Percentiles rank a stretch among this genome's conserved stretches.
phyloP scores from a whole-genome alignment of 2,329 filamentous ascomycete genomes.

The Pyrenophora seminiperda region DNA sequence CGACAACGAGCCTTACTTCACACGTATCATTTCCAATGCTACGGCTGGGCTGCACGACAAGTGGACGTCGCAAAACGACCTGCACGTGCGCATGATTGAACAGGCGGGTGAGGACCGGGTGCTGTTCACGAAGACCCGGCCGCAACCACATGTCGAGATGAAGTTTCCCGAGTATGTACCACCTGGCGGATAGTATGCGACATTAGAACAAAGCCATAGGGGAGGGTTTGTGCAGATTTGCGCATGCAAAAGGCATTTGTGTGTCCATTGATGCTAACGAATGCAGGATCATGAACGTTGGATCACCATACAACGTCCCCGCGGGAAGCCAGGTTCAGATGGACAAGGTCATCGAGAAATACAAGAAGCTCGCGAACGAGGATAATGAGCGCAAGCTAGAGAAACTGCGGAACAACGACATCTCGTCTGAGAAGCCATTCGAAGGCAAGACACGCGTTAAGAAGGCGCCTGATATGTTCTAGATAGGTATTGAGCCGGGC shows the following conservation, averaged over 20 bases:
- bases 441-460: conserved; percentile 26
- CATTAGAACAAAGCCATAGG: background rate
- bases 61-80: conserved; percentile 62
- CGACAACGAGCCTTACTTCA: conserved; percentile 50
- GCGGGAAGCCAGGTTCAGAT: conserved; percentile 66
- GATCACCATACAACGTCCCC: conserved; percentile 67
- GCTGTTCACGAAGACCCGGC: conserved; percentile 58
- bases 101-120: conserved; percentile 67
- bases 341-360: conserved; percentile 65
- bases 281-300: conserved; percentile 64
- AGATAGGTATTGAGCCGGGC: background rate
- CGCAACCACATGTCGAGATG: conserved; percentile 59
- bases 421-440: conserved; percentile 44
- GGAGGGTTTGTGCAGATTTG: background rate
- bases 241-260: background rate
- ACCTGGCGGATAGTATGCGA: background rate
- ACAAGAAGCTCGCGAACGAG: conserved; percentile 62
- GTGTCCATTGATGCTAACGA: conserved; percentile 20
- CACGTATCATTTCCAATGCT: conserved; percentile 61
- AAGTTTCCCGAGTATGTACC: conserved; percentile 67
- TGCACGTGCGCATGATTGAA: conserved; percentile 66
- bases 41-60: conserved; percentile 57
- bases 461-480: conserved; percentile 28
- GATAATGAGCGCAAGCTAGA: conserved; percentile 62
- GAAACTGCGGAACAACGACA: conserved; percentile 41